phyloP scores from a whole-genome alignment of 2,329 filamentous ascomycete genomes.

The Tolypocladium paradoxum region DNA sequence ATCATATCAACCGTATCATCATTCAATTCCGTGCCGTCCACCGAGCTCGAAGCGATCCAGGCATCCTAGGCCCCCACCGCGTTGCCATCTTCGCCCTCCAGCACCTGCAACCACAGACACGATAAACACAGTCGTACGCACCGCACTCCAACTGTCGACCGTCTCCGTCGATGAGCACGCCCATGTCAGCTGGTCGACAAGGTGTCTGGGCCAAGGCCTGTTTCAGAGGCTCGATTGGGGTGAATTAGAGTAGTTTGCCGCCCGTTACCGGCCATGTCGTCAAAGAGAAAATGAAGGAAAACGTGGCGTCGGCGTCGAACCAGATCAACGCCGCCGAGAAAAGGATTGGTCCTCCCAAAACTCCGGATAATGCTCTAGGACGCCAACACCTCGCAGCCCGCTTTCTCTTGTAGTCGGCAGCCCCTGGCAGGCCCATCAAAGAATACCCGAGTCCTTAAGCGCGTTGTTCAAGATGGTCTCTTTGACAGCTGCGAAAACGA shows the following conservation, averaged over 20 bases:
- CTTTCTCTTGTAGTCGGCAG: constrained; percentile 8
- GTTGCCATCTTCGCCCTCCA: background rate
- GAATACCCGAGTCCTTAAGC: constrained; percentile 92
- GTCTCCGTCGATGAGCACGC: background rate
- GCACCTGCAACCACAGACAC: background rate
- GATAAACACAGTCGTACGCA: background rate
- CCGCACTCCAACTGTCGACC: background rate
- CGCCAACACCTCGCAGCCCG: constrained; percentile 9
- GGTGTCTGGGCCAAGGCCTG: background rate
- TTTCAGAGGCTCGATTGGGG: background rate
- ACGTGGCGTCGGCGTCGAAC: background rate
- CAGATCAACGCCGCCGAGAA: constrained; percentile 2
- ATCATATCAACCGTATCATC: constrained; percentile 7
- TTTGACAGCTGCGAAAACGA: constrained; percentile 97
- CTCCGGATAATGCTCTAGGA: constrained; percentile 8
- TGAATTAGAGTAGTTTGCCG: background rate
- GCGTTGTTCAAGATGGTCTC: constrained; percentile 98
- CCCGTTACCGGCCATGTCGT: background rate
- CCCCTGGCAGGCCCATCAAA: constrained; percentile 40
- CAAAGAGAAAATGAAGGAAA: background rate
- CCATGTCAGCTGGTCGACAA: background rate
- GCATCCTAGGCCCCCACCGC: background rate
- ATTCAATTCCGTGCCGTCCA: constrained; percentile 5
- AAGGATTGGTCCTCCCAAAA: constrained; percentile 2
- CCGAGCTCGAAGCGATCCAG: background rate